Conservation (phyloP, 2,329 filamentous ascomycete species). For the Zymoseptoria tritici region DNA sequence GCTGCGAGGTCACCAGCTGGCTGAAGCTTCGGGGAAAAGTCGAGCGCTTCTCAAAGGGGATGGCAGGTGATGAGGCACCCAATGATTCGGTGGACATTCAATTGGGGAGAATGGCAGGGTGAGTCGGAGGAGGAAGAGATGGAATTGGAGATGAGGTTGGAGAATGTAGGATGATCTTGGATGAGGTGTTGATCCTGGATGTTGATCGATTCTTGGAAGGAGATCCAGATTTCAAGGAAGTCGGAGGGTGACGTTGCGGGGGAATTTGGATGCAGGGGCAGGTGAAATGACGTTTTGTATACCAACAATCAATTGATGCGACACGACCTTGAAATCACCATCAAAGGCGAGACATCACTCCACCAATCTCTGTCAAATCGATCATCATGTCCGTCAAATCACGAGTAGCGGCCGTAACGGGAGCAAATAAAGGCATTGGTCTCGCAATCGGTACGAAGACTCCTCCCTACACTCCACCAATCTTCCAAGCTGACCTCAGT, state of each 20-base stretch:
- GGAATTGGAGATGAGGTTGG: background rate
- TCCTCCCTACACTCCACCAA: background rate
- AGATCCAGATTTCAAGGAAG: background rate
- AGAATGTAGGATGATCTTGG: background rate
- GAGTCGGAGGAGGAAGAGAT: background rate
- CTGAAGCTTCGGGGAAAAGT: conserved; percentile 21
- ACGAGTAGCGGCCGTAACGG: conserved; percentile 47
- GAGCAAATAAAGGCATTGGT: conserved; percentile 49
- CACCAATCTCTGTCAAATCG: background rate
- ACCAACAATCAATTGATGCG: background rate
- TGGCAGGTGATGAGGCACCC: conserved; percentile 1
- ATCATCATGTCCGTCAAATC: conserved; percentile 20
- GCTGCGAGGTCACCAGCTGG: conserved; percentile 25
- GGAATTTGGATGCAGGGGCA: background rate
- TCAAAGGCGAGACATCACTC: background rate
- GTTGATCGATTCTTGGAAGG: background rate
- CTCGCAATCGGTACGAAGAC: conserved; percentile 37
- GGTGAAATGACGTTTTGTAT: background rate
- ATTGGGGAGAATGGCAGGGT: background rate
- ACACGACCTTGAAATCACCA: background rate
- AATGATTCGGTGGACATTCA: conserved; percentile 3
- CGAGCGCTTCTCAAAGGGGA: conserved; percentile 14
- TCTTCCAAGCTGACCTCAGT: background rate
- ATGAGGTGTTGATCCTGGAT: background rate
- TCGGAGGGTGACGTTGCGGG: background rate